A percentile compares a stretch with the other conserved stretches of the same genome.
Evolutionary conservation across 1,284 basidiomycete species (phyloP).

Genomic region (Marasmius oreades): DNA sequence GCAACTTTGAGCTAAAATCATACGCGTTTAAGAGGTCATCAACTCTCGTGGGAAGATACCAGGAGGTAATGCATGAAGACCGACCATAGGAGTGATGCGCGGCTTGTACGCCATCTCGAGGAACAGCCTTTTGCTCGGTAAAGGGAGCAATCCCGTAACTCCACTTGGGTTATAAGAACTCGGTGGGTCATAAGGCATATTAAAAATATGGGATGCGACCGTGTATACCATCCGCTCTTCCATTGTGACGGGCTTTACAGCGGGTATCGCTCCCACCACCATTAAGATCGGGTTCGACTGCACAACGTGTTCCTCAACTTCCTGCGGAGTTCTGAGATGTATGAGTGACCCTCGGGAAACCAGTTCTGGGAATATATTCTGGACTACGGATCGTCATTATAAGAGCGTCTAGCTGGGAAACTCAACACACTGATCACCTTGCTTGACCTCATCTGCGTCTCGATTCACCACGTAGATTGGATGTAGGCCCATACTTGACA

Average conservation of each 20-base stretch:
- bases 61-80: neutral
- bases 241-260: constrained; percentile 12
- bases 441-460: constrained; percentile 12
- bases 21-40: constrained; percentile 17
- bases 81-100: constrained; percentile 13
- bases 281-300: constrained; percentile 12
- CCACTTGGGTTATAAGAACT: neutral
- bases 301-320: constrained; percentile 13
- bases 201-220: constrained; percentile 13
- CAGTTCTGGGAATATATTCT: constrained; percentile 11
- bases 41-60: constrained; percentile 6
- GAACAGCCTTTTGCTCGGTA: constrained; percentile 23
- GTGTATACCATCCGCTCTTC: constrained; percentile 19
- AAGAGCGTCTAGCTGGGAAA: neutral
- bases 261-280: constrained; percentile 18
- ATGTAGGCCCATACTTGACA: constrained; percentile 14
- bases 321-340: constrained; percentile 11
- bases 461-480: constrained; percentile 19
- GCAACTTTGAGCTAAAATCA: constrained; percentile 28
- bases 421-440: constrained; percentile 1
- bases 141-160: constrained; percentile 7
- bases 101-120: constrained; percentile 30
- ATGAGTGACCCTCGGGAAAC: constrained; percentile 9
- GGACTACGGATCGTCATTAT: constrained; percentile 3
- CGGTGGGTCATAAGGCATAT: constrained; percentile 12